These are phyloP conservation scores for Sideroxylon spinosum DNA, from an alignment of 179 eudicot species.

Conservation along the genomic window DNA sequence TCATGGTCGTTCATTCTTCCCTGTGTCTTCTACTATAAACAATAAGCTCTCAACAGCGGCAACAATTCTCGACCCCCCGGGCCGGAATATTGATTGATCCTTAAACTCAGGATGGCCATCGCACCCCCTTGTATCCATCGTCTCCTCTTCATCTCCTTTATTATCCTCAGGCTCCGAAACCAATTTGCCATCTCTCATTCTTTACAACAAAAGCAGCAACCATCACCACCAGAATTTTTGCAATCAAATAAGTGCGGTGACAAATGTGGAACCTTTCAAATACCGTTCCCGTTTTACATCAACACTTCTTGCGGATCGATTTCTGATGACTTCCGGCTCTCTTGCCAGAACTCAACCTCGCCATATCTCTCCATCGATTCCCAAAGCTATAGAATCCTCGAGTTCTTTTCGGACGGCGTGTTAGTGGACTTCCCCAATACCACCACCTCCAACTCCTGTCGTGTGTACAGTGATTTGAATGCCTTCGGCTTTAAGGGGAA, in stretches of 20 bases:
- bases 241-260: slow-evolving; percentile 29
- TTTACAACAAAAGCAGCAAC: no score
- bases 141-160: background rate
- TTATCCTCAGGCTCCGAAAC: background rate
- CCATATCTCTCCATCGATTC: slow-evolving; percentile 43
- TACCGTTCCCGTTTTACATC: slow-evolving; percentile 39
- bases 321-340: slow-evolving; percentile 42
- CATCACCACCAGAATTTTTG: background rate
- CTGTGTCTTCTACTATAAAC: no score
- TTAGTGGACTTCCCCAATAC: slow-evolving; percentile 50
- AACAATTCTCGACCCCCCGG: no score
- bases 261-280: slow-evolving; percentile 34
- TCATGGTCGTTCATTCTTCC: no score
- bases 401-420: slow-evolving; percentile 61
- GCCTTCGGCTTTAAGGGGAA: slow-evolving; percentile 49
- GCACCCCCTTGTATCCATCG: background rate
- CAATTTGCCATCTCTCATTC: background rate
- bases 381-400: slow-evolving; percentile 45
- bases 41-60: no score
- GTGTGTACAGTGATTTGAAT: slow-evolving; percentile 52
- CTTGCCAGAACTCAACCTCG: slow-evolving; percentile 50
- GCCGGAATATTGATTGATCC: no score
- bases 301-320: slow-evolving; percentile 30
- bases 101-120: background rate
- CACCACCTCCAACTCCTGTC: slow-evolving; percentile 25